These are phyloP conservation scores for Phylloboletellus chloephorus DNA, from an alignment of 1,284 basidiomycete genomes.

Conservation along the genomic window DNA sequence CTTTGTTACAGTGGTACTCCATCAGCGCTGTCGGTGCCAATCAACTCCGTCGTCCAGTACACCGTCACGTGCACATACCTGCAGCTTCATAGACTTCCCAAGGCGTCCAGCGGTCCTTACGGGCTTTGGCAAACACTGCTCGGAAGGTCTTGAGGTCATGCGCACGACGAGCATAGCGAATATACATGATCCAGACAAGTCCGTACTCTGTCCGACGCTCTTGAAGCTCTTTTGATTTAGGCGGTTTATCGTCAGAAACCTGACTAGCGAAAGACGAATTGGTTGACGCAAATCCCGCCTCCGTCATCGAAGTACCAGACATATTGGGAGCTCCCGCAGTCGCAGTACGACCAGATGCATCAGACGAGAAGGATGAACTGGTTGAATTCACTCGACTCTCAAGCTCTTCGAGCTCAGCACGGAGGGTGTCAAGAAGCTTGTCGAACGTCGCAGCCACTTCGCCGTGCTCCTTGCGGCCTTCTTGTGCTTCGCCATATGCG, in stretches of 20 bases:
- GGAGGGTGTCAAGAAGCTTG: slow-evolving; percentile 65
- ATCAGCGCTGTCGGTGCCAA: slow-evolving; percentile 62
- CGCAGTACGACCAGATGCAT: slow-evolving; percentile 26
- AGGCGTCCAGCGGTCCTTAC: slow-evolving; percentile 78
- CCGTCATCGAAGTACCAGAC: slow-evolving; percentile 13
- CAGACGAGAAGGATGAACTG: slow-evolving; percentile 37
- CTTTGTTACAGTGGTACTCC: slow-evolving; percentile 94
- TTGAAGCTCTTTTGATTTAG: slow-evolving; percentile 48
- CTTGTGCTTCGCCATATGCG: slow-evolving; percentile 82
- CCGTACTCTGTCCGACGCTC: slow-evolving; percentile 65
- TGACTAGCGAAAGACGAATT: slow-evolving; percentile 42
- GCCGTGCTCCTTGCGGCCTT: slow-evolving; percentile 59
- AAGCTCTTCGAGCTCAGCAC: slow-evolving; percentile 67
- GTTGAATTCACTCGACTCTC: slow-evolving; percentile 48
- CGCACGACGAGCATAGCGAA: slow-evolving; percentile 60
- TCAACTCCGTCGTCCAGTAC: slow-evolving; percentile 10
- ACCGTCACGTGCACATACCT: slow-evolving; percentile 46
- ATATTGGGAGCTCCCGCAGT: slow-evolving; percentile 26
- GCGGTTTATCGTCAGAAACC: slow-evolving; percentile 43
- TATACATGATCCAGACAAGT: slow-evolving; percentile 79
- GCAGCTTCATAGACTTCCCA: slow-evolving; percentile 96
- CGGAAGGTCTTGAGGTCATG: slow-evolving; percentile 65
- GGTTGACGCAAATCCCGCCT: slow-evolving; percentile 29
- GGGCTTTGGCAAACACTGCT: slow-evolving; percentile 76
- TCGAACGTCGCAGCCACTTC: slow-evolving; percentile 70